phyloP scores from a whole-genome alignment of 306 rosid genomes.

The Vigna unguiculata region DNA sequence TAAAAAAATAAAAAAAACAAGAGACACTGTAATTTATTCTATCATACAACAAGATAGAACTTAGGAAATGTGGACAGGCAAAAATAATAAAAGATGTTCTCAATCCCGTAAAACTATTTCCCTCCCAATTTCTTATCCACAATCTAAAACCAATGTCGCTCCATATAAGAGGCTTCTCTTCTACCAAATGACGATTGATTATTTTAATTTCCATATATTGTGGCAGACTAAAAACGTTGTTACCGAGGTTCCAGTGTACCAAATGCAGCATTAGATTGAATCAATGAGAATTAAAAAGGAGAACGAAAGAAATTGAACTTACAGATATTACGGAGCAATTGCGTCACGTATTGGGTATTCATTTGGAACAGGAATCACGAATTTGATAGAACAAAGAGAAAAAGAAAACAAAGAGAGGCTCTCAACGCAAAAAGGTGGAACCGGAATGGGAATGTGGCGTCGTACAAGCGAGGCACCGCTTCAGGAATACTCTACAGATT shows the following conservation, averaged over 20 bases:
- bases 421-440: background rate
- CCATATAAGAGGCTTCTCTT: background rate
- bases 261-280: constrained; percentile 32
- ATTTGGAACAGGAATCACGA: constrained; percentile 35
- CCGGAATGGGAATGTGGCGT: background rate
- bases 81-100: background rate
- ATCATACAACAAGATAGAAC: background rate
- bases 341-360: constrained; percentile 44
- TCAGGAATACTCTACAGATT: constrained; percentile 1
- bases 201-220: constrained; percentile 13
- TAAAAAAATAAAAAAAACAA: too few species aligned
- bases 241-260: background rate
- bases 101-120: background rate
- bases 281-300: background rate
- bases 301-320: constrained; percentile 19
- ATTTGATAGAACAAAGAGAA: background rate
- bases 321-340: constrained; percentile 52
- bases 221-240: background rate
- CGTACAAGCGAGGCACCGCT: constrained; percentile 23
- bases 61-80: background rate
- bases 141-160: background rate
- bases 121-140: background rate
- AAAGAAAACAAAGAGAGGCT: background rate
- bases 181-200: background rate
- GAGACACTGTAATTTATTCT: too few species aligned